phyloP scores from a whole-genome alignment of 2,329 filamentous ascomycete genomes.

The Trichoderma aggressivum region DNA sequence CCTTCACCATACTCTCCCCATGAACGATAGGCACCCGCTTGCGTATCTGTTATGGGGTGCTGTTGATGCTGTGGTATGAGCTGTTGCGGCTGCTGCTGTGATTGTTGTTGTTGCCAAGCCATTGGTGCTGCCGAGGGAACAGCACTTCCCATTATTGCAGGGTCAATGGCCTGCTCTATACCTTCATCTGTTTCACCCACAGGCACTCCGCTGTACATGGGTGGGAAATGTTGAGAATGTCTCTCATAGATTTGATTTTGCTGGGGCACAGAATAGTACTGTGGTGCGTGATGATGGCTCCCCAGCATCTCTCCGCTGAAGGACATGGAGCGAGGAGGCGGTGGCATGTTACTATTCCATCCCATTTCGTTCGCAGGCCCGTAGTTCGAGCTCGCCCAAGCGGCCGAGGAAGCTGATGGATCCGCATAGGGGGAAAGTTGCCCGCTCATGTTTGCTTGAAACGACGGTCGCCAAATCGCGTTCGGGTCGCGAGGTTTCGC shows the following conservation, averaged over 20 bases:
- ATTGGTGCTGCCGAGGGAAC: slow-evolving; percentile 38
- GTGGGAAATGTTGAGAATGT: slow-evolving; percentile 38
- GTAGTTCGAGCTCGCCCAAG: slow-evolving; percentile 43
- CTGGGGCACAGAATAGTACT: slow-evolving; percentile 42
- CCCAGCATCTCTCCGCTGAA: slow-evolving; percentile 43
- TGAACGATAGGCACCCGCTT: slow-evolving; percentile 27
- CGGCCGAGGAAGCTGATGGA: slow-evolving; percentile 37
- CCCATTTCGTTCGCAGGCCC: slow-evolving; percentile 42
- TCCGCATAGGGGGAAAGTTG: slow-evolving; percentile 50
- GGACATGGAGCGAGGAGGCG: slow-evolving; percentile 46
- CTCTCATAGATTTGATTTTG: slow-evolving; percentile 43
- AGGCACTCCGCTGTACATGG: slow-evolving; percentile 43
- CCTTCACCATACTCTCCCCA: slow-evolving; percentile 2
- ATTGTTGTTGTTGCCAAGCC: slow-evolving; percentile 40
- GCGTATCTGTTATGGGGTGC: slow-evolving; percentile 35
- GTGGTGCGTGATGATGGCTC: slow-evolving; percentile 34
- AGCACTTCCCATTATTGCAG: slow-evolving; percentile 32
- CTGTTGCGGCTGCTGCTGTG: slow-evolving; percentile 1
- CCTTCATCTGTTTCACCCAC: slow-evolving; percentile 35
- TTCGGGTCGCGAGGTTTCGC: slow-evolving; percentile 44
- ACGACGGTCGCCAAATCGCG: slow-evolving; percentile 48
- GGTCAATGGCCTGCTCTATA: slow-evolving; percentile 11
- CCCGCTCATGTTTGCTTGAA: slow-evolving; percentile 43
- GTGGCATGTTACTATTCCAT: slow-evolving; percentile 42
- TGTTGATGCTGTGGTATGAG: slow-evolving; percentile 14